Base-by-base conservation (phyloP, 2,329 filamentous ascomycete species). In the Pezicula neosporulosa region DNA sequence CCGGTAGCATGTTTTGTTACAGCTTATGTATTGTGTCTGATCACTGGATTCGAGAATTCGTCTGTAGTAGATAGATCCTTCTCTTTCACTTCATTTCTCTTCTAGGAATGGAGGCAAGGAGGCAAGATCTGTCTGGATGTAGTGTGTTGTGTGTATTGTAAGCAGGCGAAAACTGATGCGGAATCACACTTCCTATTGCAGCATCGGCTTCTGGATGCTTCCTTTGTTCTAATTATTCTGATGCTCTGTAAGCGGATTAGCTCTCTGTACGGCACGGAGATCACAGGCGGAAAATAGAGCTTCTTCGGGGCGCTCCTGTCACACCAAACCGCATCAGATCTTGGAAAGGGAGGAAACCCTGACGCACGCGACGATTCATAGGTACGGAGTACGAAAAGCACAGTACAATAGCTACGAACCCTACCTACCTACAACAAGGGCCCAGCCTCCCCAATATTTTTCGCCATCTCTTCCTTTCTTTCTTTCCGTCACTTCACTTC, bases 381-480 rank as follows among this genome's bases (percentile, higher is more conserved):
- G n/a, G n/a, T n/a, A 18, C 18, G 18, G 18, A 18, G 12, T 24
- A 21, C 21, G 21, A 21, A 21, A 21, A n/a, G n/a, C n/a, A n/a
- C n/a, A n/a, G n/a, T n/a, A n/a, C n/a, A n/a, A 5, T 21, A 4
- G 5, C 24, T 24, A 24, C 24, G 21, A 24, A 24, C 39, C 39
- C 39, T 21, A 15, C 38, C 38, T 41, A 12, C 38, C 38, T 18
- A 39, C 37, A 16, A 8, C 19, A 9, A 37, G n/a, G 19, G 41
- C 46, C 55, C 57, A 60, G 50, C 57, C 55, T 55, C 55, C 48
- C 52, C 48, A 44, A 39, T 56, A 24, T 3, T 3, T 3, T 56
- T 58, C 47, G 35, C 19, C 52, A 37, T 47, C 24, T 7, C 47
- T 57, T 56, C 52, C 30, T 36, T 60, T 53, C 52, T 36, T 60